Evolutionary conservation across 805 yeast species (phyloP).

Genomic region (Ogataea polymorpha): DNA sequence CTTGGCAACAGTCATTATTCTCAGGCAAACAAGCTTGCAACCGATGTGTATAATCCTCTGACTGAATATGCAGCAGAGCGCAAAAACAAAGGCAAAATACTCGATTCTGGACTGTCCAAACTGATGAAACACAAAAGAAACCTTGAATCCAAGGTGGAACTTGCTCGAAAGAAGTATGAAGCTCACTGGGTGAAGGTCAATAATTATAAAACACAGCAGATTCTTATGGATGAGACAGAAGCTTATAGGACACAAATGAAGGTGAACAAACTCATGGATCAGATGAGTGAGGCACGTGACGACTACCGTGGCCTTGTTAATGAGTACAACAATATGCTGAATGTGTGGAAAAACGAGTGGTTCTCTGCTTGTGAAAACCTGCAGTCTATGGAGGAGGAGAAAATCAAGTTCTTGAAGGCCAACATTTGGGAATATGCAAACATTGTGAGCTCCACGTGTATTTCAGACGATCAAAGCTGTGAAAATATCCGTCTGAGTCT

Average conservation of each 20-base stretch:
- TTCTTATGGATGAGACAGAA: constrained; percentile 72
- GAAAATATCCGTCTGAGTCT: constrained; percentile 65
- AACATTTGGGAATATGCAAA: constrained; percentile 80
- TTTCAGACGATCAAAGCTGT: constrained; percentile 72
- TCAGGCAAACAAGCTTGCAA: constrained; percentile 46
- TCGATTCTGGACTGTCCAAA: constrained; percentile 56
- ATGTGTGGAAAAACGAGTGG: constrained; percentile 75
- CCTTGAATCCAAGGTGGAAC: constrained; percentile 36
- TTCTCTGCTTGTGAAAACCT: constrained; percentile 53
- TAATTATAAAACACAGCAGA: constrained; percentile 57
- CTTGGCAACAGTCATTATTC: constrained; percentile 56
- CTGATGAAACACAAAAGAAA: constrained; percentile 46
- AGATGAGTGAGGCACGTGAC: constrained; percentile 41
- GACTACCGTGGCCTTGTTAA: constrained; percentile 57
- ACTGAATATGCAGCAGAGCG: constrained; percentile 49
- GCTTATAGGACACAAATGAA: constrained; percentile 57
- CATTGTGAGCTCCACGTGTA: constrained; percentile 70
- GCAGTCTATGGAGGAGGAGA: constrained; percentile 68
- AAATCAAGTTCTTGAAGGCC: constrained; percentile 64
- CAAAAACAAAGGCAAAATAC: constrained; percentile 50
- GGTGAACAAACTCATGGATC: constrained; percentile 45
- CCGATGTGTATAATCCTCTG: constrained; percentile 51
- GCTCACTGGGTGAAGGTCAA: constrained; percentile 57
- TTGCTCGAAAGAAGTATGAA: constrained; percentile 48
- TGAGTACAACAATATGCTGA: constrained; percentile 53